Base-by-base conservation (phyloP, 805 yeast species). In the Metschnikowia kunwiensis region DNA sequence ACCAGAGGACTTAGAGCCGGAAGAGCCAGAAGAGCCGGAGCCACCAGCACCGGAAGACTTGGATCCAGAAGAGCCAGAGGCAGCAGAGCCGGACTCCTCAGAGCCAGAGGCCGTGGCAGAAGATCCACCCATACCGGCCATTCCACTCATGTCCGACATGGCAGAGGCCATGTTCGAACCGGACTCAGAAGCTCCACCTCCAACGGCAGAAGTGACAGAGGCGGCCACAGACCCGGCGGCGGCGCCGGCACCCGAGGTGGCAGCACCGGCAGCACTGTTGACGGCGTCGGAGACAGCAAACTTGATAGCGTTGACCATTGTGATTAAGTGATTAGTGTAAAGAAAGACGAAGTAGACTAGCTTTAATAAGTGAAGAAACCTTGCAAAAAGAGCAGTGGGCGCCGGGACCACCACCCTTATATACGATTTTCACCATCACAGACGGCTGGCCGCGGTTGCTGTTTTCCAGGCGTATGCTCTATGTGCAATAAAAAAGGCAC, bases 221-320 rank as follows among this genome's bases (percentile, higher is more conserved):
- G 36, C 38, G 14, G 43, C 9, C 14, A 24, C 14, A 43, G 18
- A 34, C 46, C 36, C 31, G 32, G 36, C 31, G 24, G 40, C 38
- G 23, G 27, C 35, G 6, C 29, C 18, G 24, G 25, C 30, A 10
- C 27, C 35, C 7, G 36, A 23, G 21, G 39, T 23, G 17, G 19
- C 35, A n/a, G 40, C 34, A 47, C 38, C 31, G 30, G 38, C 34
- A 21, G 41, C 40, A 24, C 32, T 36, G 7, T 29, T 20, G 23
- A 15, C 24, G 12, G 27, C 36, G 36, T 32, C 40, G 23, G 42
- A 25, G 29, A 57, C 58, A 30, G 60, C 63, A 51, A 38, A 57
- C 24, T 60, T 44, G 35, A 57, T 54, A 33, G 65, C 65, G 61
- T 58, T 58, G 36, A 55, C 23, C 56, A 52, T 51, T 40, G 34